These are phyloP conservation scores for Phytophthora cryptogea DNA, from an alignment of 352 stramenopile species.

Conservation along the genomic window DNA sequence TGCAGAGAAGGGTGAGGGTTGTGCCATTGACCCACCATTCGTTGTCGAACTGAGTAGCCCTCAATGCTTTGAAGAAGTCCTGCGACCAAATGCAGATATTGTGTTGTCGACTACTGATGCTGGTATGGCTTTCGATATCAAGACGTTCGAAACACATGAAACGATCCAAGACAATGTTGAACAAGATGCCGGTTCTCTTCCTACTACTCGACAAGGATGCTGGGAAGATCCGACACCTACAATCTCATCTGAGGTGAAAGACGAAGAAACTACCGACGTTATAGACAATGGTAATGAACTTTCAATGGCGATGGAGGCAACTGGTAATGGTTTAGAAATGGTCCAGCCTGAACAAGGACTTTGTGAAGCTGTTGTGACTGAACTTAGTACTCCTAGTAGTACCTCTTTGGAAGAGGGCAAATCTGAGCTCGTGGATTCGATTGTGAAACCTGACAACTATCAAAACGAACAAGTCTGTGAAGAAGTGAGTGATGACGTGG, in stretches of 20 bases:
- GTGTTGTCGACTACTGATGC: not conserved
- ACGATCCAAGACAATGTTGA: not conserved
- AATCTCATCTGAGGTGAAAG: not conserved
- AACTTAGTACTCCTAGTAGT: no score
- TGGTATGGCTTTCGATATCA: not conserved
- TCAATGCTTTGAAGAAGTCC: slow-evolving; percentile 2
- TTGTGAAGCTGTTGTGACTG: not conserved
- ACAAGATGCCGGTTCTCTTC: not conserved
- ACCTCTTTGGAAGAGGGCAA: not conserved
- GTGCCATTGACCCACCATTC: not conserved
- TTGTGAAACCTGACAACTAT: not conserved
- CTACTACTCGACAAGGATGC: slow-evolving; percentile 12
- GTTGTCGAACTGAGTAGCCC: not conserved
- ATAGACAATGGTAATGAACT: not conserved
- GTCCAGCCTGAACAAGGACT: not conserved
- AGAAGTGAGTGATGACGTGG: not conserved
- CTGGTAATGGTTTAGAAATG: not conserved
- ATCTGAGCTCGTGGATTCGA: not conserved
- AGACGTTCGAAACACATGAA: not conserved
- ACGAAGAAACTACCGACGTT: slow-evolving; percentile 1
- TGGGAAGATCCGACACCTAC: slow-evolving; percentile 19
- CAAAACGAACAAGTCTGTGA: not conserved
- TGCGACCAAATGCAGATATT: not conserved
- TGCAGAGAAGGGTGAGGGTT: not conserved
- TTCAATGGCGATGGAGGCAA: not conserved